Evolutionary conservation across 106 monocot genomes (phyloP), one percentile per base, ranked within the genome.

Genomic region (Gastrodia elata): DNA sequence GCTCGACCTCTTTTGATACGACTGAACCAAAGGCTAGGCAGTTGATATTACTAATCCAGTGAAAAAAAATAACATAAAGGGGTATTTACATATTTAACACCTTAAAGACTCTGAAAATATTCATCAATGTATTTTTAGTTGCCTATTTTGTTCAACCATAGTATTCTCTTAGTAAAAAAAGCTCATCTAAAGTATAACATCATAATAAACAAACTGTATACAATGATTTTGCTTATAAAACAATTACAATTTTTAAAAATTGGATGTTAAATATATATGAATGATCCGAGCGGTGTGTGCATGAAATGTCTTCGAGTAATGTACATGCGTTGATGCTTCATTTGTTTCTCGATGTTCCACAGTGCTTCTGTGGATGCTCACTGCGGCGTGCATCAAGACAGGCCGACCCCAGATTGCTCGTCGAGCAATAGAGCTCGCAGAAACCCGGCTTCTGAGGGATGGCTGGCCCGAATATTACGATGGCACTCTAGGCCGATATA

Each of bases 391-490:
- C 39, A 84, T 84, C 72, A 84, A 84, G 72, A 80, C 80, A 4
- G 84, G 84, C 15, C 75, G 84, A 30, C 79, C 77, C 4, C 84
- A 84, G 44, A 84, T 84, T 32, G 84, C 84, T 4, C 76, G 80
- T n/a, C 43, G 72, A 77, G 84, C 84, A 18, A 84, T 84, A 5
- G 84, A 80, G 46, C 73, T 77, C 8, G 84, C 84, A 0, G 80
- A 84, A 33, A 74, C 44, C 73, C 73, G 84, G n/a, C 68, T 84
- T 24, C 72, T 73, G 67, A 84, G 77, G 48, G 84, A 84, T 48
- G 48, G 84, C 61, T 84, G 84, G 84, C 84, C 84, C 27, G 84
- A 84, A 73, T 84, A 94, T 76, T 94, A 94, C 34, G 94, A 94
- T 33, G 94, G 94, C 2, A 94, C 91, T 77, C 84, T 86, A 16